Conservation (phyloP, 331 rosid species). For the Dryas integrifolia region DNA sequence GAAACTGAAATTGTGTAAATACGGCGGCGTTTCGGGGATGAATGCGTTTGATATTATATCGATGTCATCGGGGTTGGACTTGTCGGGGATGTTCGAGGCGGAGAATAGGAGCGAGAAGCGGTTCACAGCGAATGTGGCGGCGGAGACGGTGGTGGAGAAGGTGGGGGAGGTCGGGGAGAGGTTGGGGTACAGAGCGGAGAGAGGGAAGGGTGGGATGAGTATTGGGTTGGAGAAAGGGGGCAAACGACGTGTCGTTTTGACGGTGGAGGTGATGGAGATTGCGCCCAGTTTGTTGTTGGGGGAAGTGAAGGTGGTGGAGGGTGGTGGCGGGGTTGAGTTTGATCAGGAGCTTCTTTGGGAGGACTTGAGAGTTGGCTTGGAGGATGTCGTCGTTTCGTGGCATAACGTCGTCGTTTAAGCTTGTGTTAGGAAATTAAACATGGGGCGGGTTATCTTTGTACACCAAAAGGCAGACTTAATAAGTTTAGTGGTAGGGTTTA, state of each 20-base stretch:
- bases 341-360: conserved; percentile 53
- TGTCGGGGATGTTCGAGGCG: conserved; percentile 69
- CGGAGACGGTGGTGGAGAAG: conserved; percentile 51
- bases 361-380: conserved; percentile 39
- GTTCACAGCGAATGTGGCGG: conserved; percentile 45
- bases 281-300: conserved; percentile 41
- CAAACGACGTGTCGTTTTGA: conserved; percentile 34
- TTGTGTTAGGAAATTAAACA: not conserved
- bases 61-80: conserved; percentile 76
- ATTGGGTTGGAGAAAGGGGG: conserved; percentile 66
- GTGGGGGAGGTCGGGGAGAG: conserved; percentile 54
- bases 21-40: conserved; percentile 29
- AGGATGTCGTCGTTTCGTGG: conserved; percentile 57
- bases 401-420: conserved; percentile 19
- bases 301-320: conserved; percentile 52
- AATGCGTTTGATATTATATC: conserved; percentile 88
- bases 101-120: conserved; percentile 47
- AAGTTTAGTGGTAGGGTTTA: not conserved
- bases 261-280: conserved; percentile 51
- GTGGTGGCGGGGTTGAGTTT: conserved; percentile 54
- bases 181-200: conserved; percentile 61
- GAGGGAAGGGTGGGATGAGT: conserved; percentile 52
- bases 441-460: too few species aligned
- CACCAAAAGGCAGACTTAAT: too few species aligned
- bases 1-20: too few species aligned